These are phyloP conservation scores for Sarocladium kiliense DNA, from an alignment of 2,329 filamentous ascomycete genomes.

Conservation along the genomic window DNA sequence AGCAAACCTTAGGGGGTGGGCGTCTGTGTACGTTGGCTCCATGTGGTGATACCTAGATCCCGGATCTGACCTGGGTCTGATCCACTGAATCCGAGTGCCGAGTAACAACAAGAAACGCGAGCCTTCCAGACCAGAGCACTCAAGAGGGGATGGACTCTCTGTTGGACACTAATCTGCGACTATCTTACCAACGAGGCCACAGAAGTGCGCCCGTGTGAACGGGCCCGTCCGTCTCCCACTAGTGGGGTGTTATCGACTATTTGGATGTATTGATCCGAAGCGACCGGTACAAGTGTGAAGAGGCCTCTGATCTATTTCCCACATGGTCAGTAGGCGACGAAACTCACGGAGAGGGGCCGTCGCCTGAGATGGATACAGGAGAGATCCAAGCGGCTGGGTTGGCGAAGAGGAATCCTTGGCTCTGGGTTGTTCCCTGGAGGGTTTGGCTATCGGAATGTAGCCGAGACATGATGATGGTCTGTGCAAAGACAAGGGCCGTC, in stretches of 20 bases:
- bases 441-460: too few species aligned
- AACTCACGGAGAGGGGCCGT: not conserved
- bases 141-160: too few species aligned
- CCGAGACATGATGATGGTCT: too few species aligned
- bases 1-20: not conserved
- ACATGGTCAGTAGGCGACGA: not conserved
- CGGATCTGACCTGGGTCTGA: not conserved
- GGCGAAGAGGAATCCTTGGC: not conserved
- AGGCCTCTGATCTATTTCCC: not conserved
- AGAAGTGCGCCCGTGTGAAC: not conserved
- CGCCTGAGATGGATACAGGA: not conserved
- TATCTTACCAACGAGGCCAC: not conserved
- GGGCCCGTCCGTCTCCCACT: not conserved
- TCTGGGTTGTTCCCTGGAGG: not conserved
- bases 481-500: too few species aligned
- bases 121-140: too few species aligned
- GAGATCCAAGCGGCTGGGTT: not conserved
- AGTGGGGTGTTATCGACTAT: not conserved
- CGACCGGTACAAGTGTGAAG: not conserved
- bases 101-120: not conserved
- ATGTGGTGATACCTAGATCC: not conserved
- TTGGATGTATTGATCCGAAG: not conserved
- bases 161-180: not conserved
- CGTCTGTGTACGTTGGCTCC: not conserved
- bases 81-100: not conserved